A percentile compares a stretch with the other conserved stretches of the same genome.
phyloP scores from a whole-genome alignment of 371 early-diverging fungal species.

The Chytridiales sp. region DNA sequence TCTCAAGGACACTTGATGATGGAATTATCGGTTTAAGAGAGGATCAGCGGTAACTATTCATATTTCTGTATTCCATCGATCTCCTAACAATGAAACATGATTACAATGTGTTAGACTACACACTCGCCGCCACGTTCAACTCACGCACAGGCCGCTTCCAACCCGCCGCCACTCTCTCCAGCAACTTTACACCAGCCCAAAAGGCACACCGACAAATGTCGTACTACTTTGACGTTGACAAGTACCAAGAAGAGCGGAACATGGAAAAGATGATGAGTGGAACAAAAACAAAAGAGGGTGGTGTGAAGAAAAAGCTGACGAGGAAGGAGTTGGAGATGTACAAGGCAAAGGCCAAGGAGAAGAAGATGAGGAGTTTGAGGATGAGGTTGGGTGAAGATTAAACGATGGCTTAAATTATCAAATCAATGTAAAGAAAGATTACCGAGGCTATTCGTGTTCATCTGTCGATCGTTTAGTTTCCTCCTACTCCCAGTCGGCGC shows the following conservation, averaged over 20 bases:
- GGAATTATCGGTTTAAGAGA: background rate
- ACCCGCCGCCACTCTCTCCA: constrained; percentile 12
- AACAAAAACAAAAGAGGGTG: background rate
- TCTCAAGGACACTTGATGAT: background rate
- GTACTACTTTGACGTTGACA: constrained; percentile 35
- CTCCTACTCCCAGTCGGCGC: too few species aligned
- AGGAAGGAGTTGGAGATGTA: constrained; percentile 40
- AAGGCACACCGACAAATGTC: constrained; percentile 43
- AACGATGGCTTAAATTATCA: too few species aligned
- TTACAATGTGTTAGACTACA: constrained; percentile 25
- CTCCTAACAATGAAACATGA: background rate
- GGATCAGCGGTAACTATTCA: background rate
- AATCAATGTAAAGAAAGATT: too few species aligned
- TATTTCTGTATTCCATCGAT: background rate
- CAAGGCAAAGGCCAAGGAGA: constrained; percentile 40
- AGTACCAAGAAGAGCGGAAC: constrained; percentile 37
- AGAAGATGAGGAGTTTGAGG: constrained; percentile 30
- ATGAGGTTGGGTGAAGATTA: constrained; percentile 35
- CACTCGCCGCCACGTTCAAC: constrained; percentile 31
- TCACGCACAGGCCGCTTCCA: constrained; percentile 36
- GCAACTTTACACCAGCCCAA: constrained; percentile 34
- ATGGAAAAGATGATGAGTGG: constrained; percentile 7
- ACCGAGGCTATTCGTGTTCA: too few species aligned
- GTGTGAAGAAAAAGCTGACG: constrained; percentile 27
- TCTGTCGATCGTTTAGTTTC: too few species aligned